A percentile compares a stretch with the other conserved stretches of the same genome.
These are phyloP conservation scores for Kappamyces sp. DNA, from an alignment of 192 early-diverging fungal genomes.

Conservation along the genomic window DNA sequence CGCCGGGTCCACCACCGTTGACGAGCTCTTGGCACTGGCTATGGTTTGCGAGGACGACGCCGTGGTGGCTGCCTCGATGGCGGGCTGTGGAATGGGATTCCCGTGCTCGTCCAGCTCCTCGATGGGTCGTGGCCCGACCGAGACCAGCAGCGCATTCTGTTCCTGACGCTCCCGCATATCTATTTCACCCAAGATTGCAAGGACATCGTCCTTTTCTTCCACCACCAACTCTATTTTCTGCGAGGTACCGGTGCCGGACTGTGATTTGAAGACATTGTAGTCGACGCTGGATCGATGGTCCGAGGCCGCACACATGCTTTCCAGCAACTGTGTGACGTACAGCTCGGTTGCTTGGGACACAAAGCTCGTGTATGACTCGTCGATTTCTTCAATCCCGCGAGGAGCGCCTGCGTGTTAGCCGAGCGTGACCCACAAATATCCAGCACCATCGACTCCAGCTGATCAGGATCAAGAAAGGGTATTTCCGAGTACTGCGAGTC, in stretches of 20 bases:
- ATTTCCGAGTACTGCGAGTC: slow-evolving; percentile 2
- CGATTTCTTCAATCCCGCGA: not conserved
- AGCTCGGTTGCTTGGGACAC: slow-evolving; percentile 10
- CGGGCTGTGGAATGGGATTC: too few species aligned
- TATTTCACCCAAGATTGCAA: slow-evolving; percentile 1
- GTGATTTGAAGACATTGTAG: not conserved
- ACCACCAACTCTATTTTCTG: slow-evolving; percentile 9
- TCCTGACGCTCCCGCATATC: slow-evolving; percentile 5
- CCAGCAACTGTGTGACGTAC: slow-evolving; percentile 1
- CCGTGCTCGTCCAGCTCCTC: too few species aligned
- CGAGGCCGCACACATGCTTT: slow-evolving; percentile 10
- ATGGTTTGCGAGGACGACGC: too few species aligned
- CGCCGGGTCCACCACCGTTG: not conserved
- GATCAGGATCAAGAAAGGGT: slow-evolving; percentile 6
- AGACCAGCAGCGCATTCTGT: not conserved
- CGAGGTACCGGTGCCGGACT: not conserved
- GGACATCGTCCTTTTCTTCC: not conserved
- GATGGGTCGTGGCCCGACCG: slow-evolving; percentile 9
- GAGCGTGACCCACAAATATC: slow-evolving; percentile 2
- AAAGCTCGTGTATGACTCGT: not conserved
- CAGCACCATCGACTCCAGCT: slow-evolving; percentile 5
- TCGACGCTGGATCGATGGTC: slow-evolving; percentile 12
- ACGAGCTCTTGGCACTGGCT: not conserved
- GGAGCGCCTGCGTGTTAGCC: not conserved
- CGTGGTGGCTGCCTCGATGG: too few species aligned